Base-by-base conservation (phyloP, 2,329 filamentous ascomycete species). In the Microdochium nivale region DNA sequence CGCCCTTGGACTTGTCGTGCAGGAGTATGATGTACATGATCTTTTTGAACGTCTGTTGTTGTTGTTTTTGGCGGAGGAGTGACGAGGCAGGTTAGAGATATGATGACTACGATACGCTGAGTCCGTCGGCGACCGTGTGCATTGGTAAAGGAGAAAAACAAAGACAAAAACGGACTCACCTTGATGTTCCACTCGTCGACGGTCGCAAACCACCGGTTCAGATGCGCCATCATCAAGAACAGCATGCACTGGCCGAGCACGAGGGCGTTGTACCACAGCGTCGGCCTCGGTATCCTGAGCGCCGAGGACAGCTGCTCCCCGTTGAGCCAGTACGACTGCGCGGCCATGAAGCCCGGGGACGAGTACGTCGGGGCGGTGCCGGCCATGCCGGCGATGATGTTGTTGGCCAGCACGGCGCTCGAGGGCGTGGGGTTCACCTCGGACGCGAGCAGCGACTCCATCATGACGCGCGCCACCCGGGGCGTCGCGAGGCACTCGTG, bases 311-410 rank as follows among this genome's bases (percentile, higher is more conserved):
- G 74, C 16, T 80, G 73, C 32, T 77, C 71, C 3, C 87, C 86
- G 61, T 89, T 90, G 16, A 90, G 72, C 75, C 84, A 87, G 53
- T 86, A 76, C 4, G 82, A 80, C 62, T 80, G 78, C 0, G 86
- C 87, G 49, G 80, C 75, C 50, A 91, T 73, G 63, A 89, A 88
- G 47, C 81, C 79, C 5, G 78, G 75, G 1, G 81, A 84, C 0
- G 84, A 77, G 57, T 81, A 84, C 0, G 80, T 75, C 0, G 88
- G 88, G 0, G 86, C 79, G 40, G 81, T 79, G 49, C 77, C 73
- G 58, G 84, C 76, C n/a, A 91, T 72, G 2, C 79, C 79, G 3
- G 79, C 75, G 58, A 92, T 83, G 60, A 91, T 86, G 62, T 91
- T 92, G 65, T 86, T 86, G 2, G 86, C 86, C 25, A 92, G 73